Percentiles rank a stretch among this genome's conserved stretches.
phyloP scores from a whole-genome alignment of 176 grass and related monocot species.

The Tuctoria greenei region DNA sequence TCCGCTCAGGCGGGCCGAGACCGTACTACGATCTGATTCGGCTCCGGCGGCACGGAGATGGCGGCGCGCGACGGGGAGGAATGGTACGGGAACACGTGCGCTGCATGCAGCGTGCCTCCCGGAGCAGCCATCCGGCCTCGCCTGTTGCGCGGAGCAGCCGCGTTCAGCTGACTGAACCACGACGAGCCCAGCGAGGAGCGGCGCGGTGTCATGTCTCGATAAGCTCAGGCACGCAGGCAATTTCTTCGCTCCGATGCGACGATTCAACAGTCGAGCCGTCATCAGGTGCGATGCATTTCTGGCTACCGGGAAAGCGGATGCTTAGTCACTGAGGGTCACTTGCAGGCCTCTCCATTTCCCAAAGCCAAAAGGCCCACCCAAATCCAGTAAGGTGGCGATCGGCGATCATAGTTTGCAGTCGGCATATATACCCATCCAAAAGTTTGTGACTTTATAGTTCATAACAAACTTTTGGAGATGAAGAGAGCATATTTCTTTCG shows the following conservation, averaged over 20 bases:
- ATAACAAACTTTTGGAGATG: too few species aligned
- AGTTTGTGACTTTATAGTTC: too few species aligned
- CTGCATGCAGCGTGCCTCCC: slow-evolving; percentile 23
- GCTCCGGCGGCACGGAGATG: neutral
- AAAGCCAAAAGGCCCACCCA: neutral
- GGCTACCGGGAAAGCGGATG: too few species aligned
- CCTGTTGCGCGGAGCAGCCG: neutral
- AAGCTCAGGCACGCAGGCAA: too few species aligned
- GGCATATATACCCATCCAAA: too few species aligned
- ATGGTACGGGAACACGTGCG: slow-evolving; percentile 39
- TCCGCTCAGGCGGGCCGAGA: neutral
- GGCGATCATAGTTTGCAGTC: too few species aligned
- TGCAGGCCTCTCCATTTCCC: too few species aligned
- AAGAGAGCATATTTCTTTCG: slow-evolving; percentile 1
- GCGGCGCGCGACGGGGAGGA: slow-evolving; percentile 12
- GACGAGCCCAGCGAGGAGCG: neutral
- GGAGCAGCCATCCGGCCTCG: slow-evolving; percentile 27
- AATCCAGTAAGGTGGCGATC: neutral
- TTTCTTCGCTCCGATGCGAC: neutral
- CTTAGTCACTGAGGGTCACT: too few species aligned
- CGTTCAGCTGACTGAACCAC: neutral
- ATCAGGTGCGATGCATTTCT: too few species aligned
- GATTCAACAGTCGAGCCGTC: too few species aligned
- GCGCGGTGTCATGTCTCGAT: too few species aligned
- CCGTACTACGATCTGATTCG: slow-evolving; percentile 3